Conservation (phyloP, 73 alveolate species). For the Blepharisma japonicum region DNA sequence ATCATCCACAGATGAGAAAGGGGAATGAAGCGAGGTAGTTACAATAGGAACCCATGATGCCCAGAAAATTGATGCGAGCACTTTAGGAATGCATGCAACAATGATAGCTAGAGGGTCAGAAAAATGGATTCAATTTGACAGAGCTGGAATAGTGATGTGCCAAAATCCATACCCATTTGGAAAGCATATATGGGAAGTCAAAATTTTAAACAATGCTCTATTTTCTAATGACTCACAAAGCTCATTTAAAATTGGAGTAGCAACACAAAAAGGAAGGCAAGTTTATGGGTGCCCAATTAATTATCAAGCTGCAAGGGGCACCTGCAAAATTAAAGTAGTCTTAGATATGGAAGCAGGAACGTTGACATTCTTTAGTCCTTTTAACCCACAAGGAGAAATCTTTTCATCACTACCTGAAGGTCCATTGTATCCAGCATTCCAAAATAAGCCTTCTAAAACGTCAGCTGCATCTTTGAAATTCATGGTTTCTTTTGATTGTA, state of each 20-base stretch:
- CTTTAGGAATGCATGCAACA: slow-evolving; percentile 44
- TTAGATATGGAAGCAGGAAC: slow-evolving; percentile 19
- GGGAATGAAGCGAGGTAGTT: slow-evolving; percentile 63
- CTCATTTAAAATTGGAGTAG: slow-evolving; percentile 12
- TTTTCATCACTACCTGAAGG: slow-evolving; percentile 28
- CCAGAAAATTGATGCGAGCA: slow-evolving; percentile 33
- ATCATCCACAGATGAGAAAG: slow-evolving; percentile 28
- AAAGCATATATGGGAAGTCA: slow-evolving; percentile 53
- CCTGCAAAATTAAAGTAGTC: neutral
- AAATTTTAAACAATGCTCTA: slow-evolving; percentile 19
- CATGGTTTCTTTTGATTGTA: neutral
- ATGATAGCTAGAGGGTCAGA: slow-evolving; percentile 16
- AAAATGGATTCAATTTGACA: slow-evolving; percentile 43
- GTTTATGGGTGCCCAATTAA: slow-evolving; percentile 18
- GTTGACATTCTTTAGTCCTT: neutral
- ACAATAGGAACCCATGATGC: slow-evolving; percentile 48
- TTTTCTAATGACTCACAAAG: neutral
- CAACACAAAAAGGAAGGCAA: neutral
- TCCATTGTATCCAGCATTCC: slow-evolving; percentile 20
- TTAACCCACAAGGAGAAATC: neutral
- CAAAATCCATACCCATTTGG: slow-evolving; percentile 56
- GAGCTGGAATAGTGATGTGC: slow-evolving; percentile 54
- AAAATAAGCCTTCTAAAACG: slow-evolving; percentile 19
- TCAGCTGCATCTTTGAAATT: slow-evolving; percentile 1
- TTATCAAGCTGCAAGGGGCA: slow-evolving; percentile 20